These are phyloP conservation scores for Usnea hakonensis DNA, from an alignment of 495 filamentous ascomycete species.

Conservation along the genomic window DNA sequence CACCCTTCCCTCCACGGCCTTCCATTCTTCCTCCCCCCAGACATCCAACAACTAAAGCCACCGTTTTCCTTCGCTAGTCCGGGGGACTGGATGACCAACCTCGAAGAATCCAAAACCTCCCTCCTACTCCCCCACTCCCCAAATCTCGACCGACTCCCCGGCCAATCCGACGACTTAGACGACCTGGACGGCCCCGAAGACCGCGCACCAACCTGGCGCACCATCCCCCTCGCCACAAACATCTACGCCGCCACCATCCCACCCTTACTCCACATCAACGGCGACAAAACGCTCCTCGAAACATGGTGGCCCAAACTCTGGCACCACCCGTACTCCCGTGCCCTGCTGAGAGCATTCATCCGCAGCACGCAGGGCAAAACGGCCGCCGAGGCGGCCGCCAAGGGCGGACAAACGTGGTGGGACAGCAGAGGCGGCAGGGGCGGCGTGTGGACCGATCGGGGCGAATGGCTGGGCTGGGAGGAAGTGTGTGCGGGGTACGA, in stretches of 20 bases:
- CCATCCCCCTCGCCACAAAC: slow-evolving; percentile 49
- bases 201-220: slow-evolving; percentile 38
- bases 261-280: slow-evolving; percentile 44
- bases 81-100: slow-evolving; percentile 28
- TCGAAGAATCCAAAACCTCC: slow-evolving; percentile 26
- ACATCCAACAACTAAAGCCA: slow-evolving; percentile 28
- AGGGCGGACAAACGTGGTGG: slow-evolving; percentile 47
- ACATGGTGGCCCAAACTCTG: slow-evolving; percentile 51
- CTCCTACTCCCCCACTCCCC: slow-evolving; percentile 35
- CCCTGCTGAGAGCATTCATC: slow-evolving; percentile 44
- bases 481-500: slow-evolving; percentile 49
- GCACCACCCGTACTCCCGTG: slow-evolving; percentile 46
- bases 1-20: slow-evolving; percentile 39
- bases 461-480: slow-evolving; percentile 45
- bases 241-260: slow-evolving; percentile 42
- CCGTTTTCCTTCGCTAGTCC: slow-evolving; percentile 32
- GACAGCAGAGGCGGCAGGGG: slow-evolving; percentile 48
- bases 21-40: slow-evolving; percentile 37
- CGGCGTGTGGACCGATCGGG: slow-evolving; percentile 52
- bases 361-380: slow-evolving; percentile 36
- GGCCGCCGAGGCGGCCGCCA: slow-evolving; percentile 37
- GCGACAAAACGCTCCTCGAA: slow-evolving; percentile 35
- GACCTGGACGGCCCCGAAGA: slow-evolving; percentile 7
- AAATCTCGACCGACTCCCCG: slow-evolving; percentile 38
- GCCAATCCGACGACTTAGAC: slow-evolving; percentile 5